Base-by-base conservation (phyloP, 2,329 filamentous ascomycete genomes). In the Metarhizium robertsii region DNA sequence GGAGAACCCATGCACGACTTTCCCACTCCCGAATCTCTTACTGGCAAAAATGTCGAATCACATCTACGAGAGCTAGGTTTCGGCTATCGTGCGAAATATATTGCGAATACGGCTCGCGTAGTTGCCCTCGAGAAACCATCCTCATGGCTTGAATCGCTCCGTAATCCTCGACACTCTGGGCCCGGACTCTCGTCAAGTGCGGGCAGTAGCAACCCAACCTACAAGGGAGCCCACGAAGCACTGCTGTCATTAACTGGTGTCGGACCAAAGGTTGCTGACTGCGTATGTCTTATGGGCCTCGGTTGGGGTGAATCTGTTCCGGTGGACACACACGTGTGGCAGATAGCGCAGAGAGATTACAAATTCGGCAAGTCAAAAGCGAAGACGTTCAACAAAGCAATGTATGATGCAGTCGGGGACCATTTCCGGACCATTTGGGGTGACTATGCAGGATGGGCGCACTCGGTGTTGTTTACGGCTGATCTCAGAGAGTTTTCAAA, bases 291-390 rank as follows among this genome's bases (percentile, higher is more conserved):
- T 20, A 96, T 99, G 88, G 95, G 95, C 0, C 74, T 99, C 14
- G 92, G 92, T 32, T 99, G 95, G 92, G 88, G 88, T 36, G 92
- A 97, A 71, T 86, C 92, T 2, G 92, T 99, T 1, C 94, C 94
- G 0, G 89, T 99, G 36, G 94, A 99, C 70, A 99, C 95, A 1
- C 95, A 99, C 71, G 90, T 99, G 13, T 97, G 92, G 92, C 92
- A 97, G 74, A 97, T 99, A 66, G 95, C 94, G 0, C 90, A 95
- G 69, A 80, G 94, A 53, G 94, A 99, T 70, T 99, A 99, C 73
- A 91, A 86, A 57, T 95, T 99, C 64, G 89, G 90, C 6, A 92
- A 90, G 66, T 84, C 83, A 8, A 94, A 92, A 66, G 88, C 71
- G 58, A 92, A 91, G 66, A 92, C 90, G 50, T 78, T 99, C 59